Conservation (phyloP, 768 basidiomycete genomes). For the Boletus rex-veris region DNA sequence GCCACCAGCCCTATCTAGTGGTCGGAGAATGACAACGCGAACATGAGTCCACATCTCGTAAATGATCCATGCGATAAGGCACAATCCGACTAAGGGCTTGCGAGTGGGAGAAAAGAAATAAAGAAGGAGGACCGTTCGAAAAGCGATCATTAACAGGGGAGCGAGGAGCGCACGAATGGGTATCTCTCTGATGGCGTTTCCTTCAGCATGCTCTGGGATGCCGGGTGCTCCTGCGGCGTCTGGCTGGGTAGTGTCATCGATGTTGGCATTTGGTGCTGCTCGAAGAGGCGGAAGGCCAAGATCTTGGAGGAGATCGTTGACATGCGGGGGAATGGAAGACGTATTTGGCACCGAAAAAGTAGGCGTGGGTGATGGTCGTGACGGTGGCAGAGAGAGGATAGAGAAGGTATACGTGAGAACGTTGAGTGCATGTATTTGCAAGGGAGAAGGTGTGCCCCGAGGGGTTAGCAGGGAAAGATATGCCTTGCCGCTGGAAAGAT, state of each 20-base stretch:
- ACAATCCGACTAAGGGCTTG: slow-evolving; percentile 64
- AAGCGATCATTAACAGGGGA: slow-evolving; percentile 63
- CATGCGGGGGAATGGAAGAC: slow-evolving; percentile 42
- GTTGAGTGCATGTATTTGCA: slow-evolving; percentile 54
- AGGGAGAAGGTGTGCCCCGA: slow-evolving; percentile 47
- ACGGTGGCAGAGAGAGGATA: slow-evolving; percentile 53
- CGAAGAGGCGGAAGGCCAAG: slow-evolving; percentile 57
- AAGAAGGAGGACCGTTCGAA: slow-evolving; percentile 64
- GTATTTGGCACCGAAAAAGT: slow-evolving; percentile 25
- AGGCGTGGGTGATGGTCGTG: slow-evolving; percentile 32
- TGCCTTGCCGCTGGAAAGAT: slow-evolving; percentile 28
- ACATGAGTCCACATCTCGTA: slow-evolving; percentile 77
- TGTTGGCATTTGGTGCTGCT: slow-evolving; percentile 29
- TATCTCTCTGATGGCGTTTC: slow-evolving; percentile 46
- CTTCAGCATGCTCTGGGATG: slow-evolving; percentile 27
- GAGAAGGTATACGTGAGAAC: slow-evolving; percentile 41
- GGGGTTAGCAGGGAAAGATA: slow-evolving; percentile 53
- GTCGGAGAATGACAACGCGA: slow-evolving; percentile 41
- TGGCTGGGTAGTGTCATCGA: slow-evolving; percentile 17
- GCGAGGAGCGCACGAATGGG: slow-evolving; percentile 64
- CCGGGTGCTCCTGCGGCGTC: slow-evolving; percentile 18
- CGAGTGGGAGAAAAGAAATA: slow-evolving; percentile 77
- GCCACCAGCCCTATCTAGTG: slow-evolving; percentile 33
- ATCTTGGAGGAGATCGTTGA: slow-evolving; percentile 62
- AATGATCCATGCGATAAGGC: slow-evolving; percentile 65